phyloP scores from a whole-genome alignment of 2,329 filamentous ascomycete species.

The Alternaria conjuncta region DNA sequence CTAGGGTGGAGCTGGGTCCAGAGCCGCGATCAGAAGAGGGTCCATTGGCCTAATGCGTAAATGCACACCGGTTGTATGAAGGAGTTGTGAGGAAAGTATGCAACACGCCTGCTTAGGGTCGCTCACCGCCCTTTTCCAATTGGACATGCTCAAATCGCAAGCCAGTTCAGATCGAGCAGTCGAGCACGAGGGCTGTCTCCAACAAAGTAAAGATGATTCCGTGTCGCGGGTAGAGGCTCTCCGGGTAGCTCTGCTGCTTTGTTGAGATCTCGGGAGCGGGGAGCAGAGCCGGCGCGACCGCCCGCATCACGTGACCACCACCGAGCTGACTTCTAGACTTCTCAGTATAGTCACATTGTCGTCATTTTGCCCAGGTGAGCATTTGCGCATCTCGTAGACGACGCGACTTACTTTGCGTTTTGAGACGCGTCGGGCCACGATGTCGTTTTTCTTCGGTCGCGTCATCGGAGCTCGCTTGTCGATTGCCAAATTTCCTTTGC shows the following conservation, averaged over 20 bases:
- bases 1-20: slow-evolving; percentile 10
- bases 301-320: not conserved
- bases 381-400: not conserved
- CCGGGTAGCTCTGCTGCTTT: not conserved
- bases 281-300: not conserved
- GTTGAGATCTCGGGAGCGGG: not conserved
- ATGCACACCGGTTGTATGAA: slow-evolving; percentile 1
- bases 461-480: slow-evolving; percentile 13
- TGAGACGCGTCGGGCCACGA: not conserved
- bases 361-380: not conserved
- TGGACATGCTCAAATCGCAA: slow-evolving; percentile 1
- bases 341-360: not conserved
- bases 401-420: not conserved
- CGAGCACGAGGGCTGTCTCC: not conserved
- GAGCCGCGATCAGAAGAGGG: slow-evolving; percentile 2
- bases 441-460: not conserved
- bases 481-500: not conserved
- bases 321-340: not conserved
- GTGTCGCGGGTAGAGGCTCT: not conserved
- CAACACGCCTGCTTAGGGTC: slow-evolving; percentile 1
- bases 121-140: slow-evolving; percentile 33
- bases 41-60: slow-evolving; percentile 4
- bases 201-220: not conserved
- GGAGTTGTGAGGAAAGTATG: slow-evolving; percentile 11
- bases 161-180: not conserved